Base-by-base conservation (phyloP, 2,329 filamentous ascomycete genomes). In the Aspergillus hortae region DNA sequence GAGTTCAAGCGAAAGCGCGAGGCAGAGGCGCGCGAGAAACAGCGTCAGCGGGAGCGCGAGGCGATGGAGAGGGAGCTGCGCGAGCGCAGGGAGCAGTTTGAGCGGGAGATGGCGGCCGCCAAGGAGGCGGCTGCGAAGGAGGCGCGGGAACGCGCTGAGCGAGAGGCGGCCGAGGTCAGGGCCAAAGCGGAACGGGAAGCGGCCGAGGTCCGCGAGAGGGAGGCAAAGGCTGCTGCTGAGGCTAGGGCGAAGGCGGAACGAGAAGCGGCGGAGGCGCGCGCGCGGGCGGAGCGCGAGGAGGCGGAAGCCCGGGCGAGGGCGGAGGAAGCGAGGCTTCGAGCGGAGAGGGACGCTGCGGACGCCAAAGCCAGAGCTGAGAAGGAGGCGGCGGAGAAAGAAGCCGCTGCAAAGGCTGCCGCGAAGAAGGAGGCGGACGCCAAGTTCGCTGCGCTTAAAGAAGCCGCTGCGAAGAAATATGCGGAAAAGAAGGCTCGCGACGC, bases 361-460 rank as follows among this genome's bases (percentile, higher is more conserved):
- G 66, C 66, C 17, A 69, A 68, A 52, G 66, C 65, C 21, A 67
- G 61, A 40, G 67, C 67, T 3, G 67, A 66, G 21, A 70, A 68
- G 49, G 63, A 69, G 35, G 67, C 67, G 88, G 65, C 66, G 2
- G 88, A 94, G 64, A 89, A 95, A 74, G 92, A 94, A 73, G 73
- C 67, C 2, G 66, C 67, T 6, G 64, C 65, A 46, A 70, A 70
- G 52, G 69, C 63, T 1, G 62, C 65, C 6, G 69, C 68, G 11
- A 68, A 71, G 49, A 68, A 67, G 33, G 67, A 71, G 46, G 66
- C 66, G n/a, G 69, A 69, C 58, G 68, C 66, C 42, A 70, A 65
- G 38, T 73, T 70, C 23, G 66, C 66, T 9, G 67, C 67, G 19
- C 67, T 66, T 54, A 74, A 71, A 51, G 71, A 72, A 52, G 67